Conservation (phyloP, 257 asterid genomes). For the Ilex aquifolium region DNA sequence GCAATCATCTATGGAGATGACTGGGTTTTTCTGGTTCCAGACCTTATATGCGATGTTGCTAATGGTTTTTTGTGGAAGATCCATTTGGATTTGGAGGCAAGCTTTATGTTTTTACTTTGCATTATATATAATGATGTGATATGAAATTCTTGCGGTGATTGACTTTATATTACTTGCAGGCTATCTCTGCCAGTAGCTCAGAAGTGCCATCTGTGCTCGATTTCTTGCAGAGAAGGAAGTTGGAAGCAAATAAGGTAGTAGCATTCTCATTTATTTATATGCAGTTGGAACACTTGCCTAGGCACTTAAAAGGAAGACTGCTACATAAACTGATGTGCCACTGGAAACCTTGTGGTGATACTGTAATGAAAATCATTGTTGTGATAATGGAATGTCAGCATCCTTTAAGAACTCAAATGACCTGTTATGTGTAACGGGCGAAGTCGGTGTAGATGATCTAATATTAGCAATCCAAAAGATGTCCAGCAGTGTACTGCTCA, state of each 20-base stretch:
- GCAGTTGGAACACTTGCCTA: background rate
- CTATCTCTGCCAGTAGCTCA: slow-evolving; percentile 88
- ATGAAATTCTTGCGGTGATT: slow-evolving; percentile 20
- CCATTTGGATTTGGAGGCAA: slow-evolving; percentile 84
- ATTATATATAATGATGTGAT: slow-evolving; percentile 12
- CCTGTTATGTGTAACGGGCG: no score
- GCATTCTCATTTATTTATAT: slow-evolving; percentile 5
- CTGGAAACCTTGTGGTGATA: no score
- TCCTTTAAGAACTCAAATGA: background rate
- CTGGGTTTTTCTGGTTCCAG: slow-evolving; percentile 87
- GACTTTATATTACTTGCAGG: slow-evolving; percentile 41
- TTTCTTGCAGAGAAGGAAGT: slow-evolving; percentile 85
- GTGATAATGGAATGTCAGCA: background rate
- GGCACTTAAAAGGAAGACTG: background rate
- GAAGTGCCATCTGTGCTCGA: slow-evolving; percentile 72
- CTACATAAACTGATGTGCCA: no score
- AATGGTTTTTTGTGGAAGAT: slow-evolving; percentile 78
- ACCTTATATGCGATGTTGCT: slow-evolving; percentile 70
- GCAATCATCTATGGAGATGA: slow-evolving; percentile 60
- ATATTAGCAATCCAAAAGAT: background rate
- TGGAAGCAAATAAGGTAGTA: slow-evolving; percentile 80
- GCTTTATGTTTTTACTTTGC: slow-evolving; percentile 13
- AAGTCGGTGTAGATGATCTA: no score
- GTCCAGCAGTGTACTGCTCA: background rate
- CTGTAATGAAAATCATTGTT: background rate